These are phyloP conservation scores for Geotrichum macrosporum DNA, from an alignment of 1,139 yeast genomes.

Conservation along the genomic window DNA sequence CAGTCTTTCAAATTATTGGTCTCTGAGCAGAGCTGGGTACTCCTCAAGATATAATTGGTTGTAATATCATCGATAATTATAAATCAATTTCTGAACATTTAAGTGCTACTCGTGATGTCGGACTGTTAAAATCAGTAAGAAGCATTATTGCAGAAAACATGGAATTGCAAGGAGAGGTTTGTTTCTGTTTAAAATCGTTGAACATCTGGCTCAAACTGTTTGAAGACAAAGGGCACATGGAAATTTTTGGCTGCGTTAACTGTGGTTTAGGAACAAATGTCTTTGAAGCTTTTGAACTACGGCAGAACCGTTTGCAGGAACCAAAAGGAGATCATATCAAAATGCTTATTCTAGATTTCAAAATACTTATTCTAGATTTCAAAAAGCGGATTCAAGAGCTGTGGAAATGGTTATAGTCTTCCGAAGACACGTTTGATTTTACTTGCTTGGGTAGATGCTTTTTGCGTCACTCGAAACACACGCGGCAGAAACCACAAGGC, in stretches of 20 bases:
- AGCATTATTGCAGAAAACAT: no score
- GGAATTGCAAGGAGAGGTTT: no score
- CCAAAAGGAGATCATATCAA: conserved; percentile 63
- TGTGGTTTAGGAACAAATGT: conserved; percentile 37
- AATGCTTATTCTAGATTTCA: no score
- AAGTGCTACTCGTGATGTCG: conserved; percentile 32
- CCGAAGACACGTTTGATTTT: conserved; percentile 44
- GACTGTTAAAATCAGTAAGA: no score
- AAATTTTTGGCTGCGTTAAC: conserved; percentile 31
- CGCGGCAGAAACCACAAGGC: conserved; percentile 53
- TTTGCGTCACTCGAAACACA: conserved; percentile 51
- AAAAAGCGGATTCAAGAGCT: conserved; percentile 53
- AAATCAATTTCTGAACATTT: conserved; percentile 31
- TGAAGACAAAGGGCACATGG: conserved; percentile 26
- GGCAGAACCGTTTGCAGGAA: conserved; percentile 53
- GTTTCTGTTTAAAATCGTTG: conserved; percentile 22
- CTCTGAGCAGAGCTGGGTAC: conserved; percentile 39
- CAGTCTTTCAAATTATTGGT: conserved; percentile 31
- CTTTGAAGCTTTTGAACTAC: conserved; percentile 44
- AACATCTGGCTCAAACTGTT: conserved; percentile 33
- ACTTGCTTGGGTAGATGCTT: conserved; percentile 41
- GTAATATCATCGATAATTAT: conserved; percentile 28
- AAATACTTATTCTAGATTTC: conserved; percentile 60
- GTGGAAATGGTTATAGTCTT: conserved; percentile 62
- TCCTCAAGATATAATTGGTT: conserved; percentile 33